These are phyloP conservation scores for Cokeromyces recurvatus DNA, from an alignment of 371 early-diverging fungal genomes.

Conservation along the genomic window DNA sequence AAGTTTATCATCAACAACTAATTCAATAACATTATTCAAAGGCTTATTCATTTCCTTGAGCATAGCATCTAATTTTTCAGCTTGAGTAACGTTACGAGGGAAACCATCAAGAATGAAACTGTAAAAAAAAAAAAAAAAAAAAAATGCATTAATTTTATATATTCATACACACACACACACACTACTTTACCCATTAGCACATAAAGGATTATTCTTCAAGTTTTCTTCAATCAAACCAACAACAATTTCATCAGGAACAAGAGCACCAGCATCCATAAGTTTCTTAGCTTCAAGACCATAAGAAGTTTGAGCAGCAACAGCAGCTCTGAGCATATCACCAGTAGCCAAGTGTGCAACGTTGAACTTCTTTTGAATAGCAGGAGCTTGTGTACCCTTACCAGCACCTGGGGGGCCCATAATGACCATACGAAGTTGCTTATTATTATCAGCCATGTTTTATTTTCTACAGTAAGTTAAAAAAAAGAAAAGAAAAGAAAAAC, in stretches of 20 bases:
- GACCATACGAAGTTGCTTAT: conserved; percentile 69
- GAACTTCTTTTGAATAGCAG: conserved; percentile 86
- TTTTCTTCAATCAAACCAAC: conserved; percentile 93
- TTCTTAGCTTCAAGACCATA: conserved; percentile 93
- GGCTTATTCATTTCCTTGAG: conserved; percentile 71
- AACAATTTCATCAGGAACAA: conserved; percentile 97
- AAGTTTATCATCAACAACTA: conserved; percentile 86
- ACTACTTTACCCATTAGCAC: conserved; percentile 75
- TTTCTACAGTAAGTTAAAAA: too few species aligned
- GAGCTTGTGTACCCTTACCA: conserved; percentile 98
- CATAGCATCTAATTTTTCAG: conserved; percentile 95
- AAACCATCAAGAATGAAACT: conserved; percentile 99
- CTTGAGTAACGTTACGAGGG: conserved; percentile 97
- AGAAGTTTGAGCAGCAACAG: conserved; percentile 85
- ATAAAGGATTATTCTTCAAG: conserved; percentile 82
- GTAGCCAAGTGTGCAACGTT: conserved; percentile 96
- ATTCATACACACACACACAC: too few species aligned
- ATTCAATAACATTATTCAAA: conserved; percentile 87
- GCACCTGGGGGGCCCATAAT: conserved; percentile 97
- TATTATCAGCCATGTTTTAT: too few species aligned
- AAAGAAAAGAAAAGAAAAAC: too few species aligned
- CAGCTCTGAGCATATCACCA: conserved; percentile 98
- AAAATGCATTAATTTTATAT: not conserved
- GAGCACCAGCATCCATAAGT: conserved; percentile 94
- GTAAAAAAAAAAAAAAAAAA: not conserved